Evolutionary conservation across 306 rosid species (phyloP).

Genomic region (Luffa aegyptiaca): DNA sequence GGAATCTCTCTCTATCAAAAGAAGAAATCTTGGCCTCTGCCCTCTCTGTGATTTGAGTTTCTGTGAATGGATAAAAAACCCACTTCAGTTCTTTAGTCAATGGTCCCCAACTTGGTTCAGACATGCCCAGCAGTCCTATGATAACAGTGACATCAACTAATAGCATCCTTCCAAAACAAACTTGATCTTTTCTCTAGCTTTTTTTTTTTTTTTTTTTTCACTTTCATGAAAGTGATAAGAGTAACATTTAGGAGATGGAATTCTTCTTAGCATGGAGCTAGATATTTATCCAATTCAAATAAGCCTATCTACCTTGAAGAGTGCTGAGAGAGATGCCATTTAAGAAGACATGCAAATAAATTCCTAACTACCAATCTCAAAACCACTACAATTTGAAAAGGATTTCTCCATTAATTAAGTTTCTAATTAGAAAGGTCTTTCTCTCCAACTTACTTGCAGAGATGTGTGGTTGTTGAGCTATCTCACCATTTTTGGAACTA

Average conservation of each 20-base stretch:
- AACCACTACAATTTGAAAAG: conserved; percentile 2
- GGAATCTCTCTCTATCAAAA: neutral
- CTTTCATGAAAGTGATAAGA: neutral
- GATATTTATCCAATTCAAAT: neutral
- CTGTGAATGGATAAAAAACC: neutral
- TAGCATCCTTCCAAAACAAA: neutral
- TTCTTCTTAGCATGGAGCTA: neutral
- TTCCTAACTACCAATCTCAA: neutral
- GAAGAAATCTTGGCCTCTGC: neutral
- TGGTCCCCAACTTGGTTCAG: neutral
- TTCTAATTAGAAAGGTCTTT: neutral
- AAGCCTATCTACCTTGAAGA: neutral
- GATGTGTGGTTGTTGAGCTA: conserved; percentile 38
- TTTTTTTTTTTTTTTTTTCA: neutral
- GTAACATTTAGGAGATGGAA: neutral
- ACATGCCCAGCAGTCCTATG: neutral
- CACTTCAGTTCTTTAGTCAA: neutral
- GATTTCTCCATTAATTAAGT: neutral
- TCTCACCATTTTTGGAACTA: conserved; percentile 20
- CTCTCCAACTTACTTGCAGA: neutral
- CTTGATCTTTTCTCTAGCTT: neutral
- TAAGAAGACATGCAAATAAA: neutral
- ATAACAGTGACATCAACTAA: neutral
- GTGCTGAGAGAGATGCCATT: neutral
- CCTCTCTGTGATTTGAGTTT: neutral